Conservation (phyloP, 805 yeast species). For the Hanseniaspora meyeri region DNA sequence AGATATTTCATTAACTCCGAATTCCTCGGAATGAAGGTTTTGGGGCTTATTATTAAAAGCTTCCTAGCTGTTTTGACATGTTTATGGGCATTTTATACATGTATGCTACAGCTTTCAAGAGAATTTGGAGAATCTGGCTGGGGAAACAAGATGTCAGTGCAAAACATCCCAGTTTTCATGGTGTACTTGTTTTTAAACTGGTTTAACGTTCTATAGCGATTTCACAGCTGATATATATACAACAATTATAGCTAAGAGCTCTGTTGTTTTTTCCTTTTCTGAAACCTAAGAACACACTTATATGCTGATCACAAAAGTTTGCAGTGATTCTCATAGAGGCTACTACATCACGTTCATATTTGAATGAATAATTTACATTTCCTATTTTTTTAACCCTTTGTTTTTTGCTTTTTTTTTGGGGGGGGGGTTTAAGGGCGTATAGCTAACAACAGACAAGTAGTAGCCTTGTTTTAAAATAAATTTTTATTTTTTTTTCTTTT, state of each 20-base stretch:
- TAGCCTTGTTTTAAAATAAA: too few species aligned
- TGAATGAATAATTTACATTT: too few species aligned
- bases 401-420: background rate
- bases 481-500: too few species aligned
- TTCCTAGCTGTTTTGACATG: background rate
- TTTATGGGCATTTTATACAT: slow-evolving; percentile 11
- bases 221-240: too few species aligned
- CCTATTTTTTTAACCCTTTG: background rate
- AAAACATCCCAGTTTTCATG: slow-evolving; percentile 7
- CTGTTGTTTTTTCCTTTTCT: too few species aligned
- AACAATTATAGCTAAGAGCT: background rate
- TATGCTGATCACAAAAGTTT: too few species aligned
- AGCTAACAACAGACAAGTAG: background rate
- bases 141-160: background rate
- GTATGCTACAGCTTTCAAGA: background rate
- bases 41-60: slow-evolving; percentile 6
- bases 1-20: slow-evolving; percentile 1
- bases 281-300: too few species aligned
- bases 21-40: background rate
- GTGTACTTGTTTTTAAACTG: slow-evolving; percentile 9
- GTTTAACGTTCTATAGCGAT: background rate
- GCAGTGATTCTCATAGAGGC: too few species aligned
- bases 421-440: background rate
- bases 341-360: background rate
- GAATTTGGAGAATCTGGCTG: background rate